Evolutionary conservation across 1,139 yeast genomes (phyloP).

Genomic region (Zygosaccharomyces pseudobailii): DNA sequence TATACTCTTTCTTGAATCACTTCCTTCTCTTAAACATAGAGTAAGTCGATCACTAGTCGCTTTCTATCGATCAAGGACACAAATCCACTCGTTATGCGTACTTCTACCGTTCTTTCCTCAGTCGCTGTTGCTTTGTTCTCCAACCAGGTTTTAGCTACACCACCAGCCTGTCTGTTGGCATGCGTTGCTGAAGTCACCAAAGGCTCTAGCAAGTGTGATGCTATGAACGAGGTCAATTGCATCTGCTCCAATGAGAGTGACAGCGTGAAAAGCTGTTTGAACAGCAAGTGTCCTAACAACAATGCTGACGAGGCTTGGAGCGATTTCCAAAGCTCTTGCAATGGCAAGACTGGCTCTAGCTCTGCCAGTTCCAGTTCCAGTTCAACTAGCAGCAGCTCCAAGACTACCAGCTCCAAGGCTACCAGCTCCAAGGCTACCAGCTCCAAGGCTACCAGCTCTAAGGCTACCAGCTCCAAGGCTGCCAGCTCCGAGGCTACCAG

Average conservation of each 20-base stretch:
- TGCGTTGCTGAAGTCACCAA: slow-evolving; percentile 72
- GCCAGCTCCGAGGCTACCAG: slow-evolving; percentile 26
- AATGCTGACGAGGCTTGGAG: slow-evolving; percentile 51
- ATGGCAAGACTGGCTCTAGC: slow-evolving; percentile 36
- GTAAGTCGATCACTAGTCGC: neutral
- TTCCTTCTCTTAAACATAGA: neutral
- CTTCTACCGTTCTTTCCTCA: slow-evolving; percentile 39
- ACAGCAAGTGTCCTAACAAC: slow-evolving; percentile 60
- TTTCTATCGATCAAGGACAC: neutral
- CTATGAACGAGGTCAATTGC: slow-evolving; percentile 55
- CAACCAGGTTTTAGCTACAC: slow-evolving; percentile 57
- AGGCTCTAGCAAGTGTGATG: slow-evolving; percentile 48
- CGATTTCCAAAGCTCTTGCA: slow-evolving; percentile 54
- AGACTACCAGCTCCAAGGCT: no score
- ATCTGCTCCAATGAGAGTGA: slow-evolving; percentile 52
- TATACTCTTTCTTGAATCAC: neutral
- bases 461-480: no score
- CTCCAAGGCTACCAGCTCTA: no score
- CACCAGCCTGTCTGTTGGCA: slow-evolving; percentile 87
- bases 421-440: no score
- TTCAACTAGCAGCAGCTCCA: slow-evolving; percentile 18
- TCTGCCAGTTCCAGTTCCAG: slow-evolving; percentile 35
- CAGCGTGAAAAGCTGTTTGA: slow-evolving; percentile 56
- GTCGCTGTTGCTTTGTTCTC: slow-evolving; percentile 49
- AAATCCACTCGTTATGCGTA: slow-evolving; percentile 29